Evolutionary conservation across 805 yeast genomes (phyloP).

Genomic region (Sungouiozyma ichnusensis): DNA sequence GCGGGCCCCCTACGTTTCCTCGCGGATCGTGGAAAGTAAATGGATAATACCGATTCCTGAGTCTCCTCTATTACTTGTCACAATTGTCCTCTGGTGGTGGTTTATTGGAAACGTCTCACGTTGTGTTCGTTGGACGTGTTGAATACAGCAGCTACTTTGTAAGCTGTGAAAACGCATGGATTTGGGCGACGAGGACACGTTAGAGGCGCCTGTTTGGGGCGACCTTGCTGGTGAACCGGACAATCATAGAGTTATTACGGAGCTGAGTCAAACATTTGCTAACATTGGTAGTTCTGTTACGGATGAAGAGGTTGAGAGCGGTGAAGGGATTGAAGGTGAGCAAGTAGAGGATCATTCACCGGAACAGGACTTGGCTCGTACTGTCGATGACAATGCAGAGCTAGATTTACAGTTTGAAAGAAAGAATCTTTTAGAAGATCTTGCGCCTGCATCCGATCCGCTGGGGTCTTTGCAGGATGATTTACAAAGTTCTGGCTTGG

Average conservation of each 20-base stretch:
- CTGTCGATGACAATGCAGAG: background rate
- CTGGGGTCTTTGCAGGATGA: constrained; percentile 36
- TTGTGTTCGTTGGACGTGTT: too few species aligned
- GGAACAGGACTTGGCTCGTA: constrained; percentile 6
- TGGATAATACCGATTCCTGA: too few species aligned
- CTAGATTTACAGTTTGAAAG: constrained; percentile 2
- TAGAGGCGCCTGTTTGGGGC: constrained; percentile 29
- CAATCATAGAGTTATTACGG: constrained; percentile 2
- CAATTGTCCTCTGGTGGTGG: too few species aligned
- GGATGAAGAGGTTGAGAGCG: background rate
- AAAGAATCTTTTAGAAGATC: constrained; percentile 5
- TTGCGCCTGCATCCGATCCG: constrained; percentile 28
- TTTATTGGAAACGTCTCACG: too few species aligned
- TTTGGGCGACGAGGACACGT: constrained; percentile 19
- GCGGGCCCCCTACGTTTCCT: too few species aligned
- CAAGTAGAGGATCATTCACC: constrained; percentile 12
- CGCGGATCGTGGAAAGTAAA: too few species aligned
- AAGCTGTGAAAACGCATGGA: background rate
- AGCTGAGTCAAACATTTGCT: constrained; percentile 13
- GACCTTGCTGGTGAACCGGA: constrained; percentile 10
- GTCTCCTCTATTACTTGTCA: too few species aligned
- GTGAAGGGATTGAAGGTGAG: background rate
- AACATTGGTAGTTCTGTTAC: constrained; percentile 3
- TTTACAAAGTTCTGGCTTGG: constrained; percentile 15
- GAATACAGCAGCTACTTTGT: too few species aligned